Conservation (phyloP, 1,139 yeast species). For the Geotrichum aggregatum region DNA sequence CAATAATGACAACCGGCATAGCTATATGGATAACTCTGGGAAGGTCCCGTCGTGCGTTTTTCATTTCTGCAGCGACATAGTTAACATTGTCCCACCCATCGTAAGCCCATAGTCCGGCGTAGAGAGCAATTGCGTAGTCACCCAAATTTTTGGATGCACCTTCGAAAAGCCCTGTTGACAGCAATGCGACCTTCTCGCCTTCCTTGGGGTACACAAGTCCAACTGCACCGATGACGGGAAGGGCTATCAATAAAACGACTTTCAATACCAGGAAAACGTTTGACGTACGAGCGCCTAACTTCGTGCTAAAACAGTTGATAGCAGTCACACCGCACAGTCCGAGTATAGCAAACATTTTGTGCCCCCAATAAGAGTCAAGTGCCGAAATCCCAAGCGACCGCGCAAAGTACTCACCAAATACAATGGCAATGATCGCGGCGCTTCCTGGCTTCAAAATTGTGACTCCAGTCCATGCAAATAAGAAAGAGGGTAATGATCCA, state of each 20-base stretch:
- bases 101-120: conserved; percentile 46
- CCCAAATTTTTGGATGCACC: conserved; percentile 36
- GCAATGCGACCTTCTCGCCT: conserved; percentile 30
- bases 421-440: conserved; percentile 42
- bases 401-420: conserved; percentile 41
- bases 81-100: conserved; percentile 48
- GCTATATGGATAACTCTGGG: conserved; percentile 43
- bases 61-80: conserved; percentile 44
- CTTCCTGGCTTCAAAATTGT: conserved; percentile 43
- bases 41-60: conserved; percentile 38
- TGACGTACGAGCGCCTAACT: conserved; percentile 39
- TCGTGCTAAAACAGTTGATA: conserved; percentile 36
- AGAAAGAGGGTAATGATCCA: conserved; percentile 41
- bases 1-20: conserved; percentile 41
- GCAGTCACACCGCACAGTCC: conserved; percentile 34
- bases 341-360: conserved; percentile 36
- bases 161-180: conserved; percentile 29
- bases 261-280: conserved; percentile 39
- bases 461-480: conserved; percentile 43
- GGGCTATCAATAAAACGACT: conserved; percentile 34
- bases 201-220: conserved; percentile 28
- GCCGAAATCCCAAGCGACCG: conserved; percentile 26
- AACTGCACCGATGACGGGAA: conserved; percentile 37
- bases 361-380: conserved; percentile 32
- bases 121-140: conserved; percentile 41